A percentile compares a stretch with the other conserved stretches of the same genome.
phyloP scores from a whole-genome alignment of 1,284 basidiomycete species.

The Leccinum discolor region DNA sequence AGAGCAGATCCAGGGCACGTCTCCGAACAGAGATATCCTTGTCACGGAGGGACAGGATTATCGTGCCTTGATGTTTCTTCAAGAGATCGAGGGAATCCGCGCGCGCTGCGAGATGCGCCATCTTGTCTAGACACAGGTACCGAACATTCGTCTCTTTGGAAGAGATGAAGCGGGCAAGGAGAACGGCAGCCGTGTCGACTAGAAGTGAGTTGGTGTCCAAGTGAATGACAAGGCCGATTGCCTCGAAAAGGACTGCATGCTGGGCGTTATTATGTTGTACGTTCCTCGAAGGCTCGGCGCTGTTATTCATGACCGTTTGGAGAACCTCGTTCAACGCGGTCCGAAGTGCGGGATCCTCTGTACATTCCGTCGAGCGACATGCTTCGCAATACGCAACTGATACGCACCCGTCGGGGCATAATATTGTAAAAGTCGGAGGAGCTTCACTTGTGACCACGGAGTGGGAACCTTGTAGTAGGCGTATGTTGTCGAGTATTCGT shows the following conservation, averaged over 20 bases:
- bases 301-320: slow-evolving; percentile 90
- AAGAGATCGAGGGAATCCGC: slow-evolving; percentile 90
- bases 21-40: slow-evolving; percentile 97
- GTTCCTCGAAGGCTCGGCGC: slow-evolving; percentile 90
- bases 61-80: slow-evolving; percentile 95
- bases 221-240: slow-evolving; percentile 97
- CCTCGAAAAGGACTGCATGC: slow-evolving; percentile 98
- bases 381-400: not conserved
- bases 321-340: slow-evolving; percentile 84
- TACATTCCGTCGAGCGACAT: slow-evolving; percentile 7
- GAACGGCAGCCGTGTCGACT: slow-evolving; percentile 87
- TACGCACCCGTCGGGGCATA: slow-evolving; percentile 88
- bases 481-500: slow-evolving; percentile 88
- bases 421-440: slow-evolving; percentile 92
- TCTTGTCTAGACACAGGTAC: slow-evolving; percentile 96
- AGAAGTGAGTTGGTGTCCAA: slow-evolving; percentile 90
- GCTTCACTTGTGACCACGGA: slow-evolving; percentile 97
- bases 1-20: slow-evolving; percentile 92
- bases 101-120: slow-evolving; percentile 96
- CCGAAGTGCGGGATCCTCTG: slow-evolving; percentile 84
- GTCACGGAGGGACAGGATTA: slow-evolving; percentile 93
- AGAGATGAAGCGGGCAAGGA: slow-evolving; percentile 91
- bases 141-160: slow-evolving; percentile 99
- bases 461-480: slow-evolving; percentile 98
- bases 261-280: slow-evolving; percentile 99